Base-by-base conservation (phyloP, 495 filamentous ascomycete genomes). In the Ramalina peruviana region DNA sequence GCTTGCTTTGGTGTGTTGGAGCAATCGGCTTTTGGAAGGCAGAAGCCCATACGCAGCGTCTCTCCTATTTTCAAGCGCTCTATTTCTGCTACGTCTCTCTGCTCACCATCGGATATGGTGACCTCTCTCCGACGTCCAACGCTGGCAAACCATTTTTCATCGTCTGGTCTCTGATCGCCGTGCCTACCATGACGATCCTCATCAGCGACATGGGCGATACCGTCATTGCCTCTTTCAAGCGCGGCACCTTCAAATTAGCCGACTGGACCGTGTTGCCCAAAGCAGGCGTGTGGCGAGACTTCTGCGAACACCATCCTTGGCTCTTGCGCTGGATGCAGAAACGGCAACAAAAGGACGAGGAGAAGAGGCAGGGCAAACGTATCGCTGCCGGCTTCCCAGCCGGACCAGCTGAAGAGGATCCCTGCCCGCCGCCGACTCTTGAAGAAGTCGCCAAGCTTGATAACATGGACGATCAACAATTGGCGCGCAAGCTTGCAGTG, bases 61-160 rank as follows among this genome's bases (percentile, higher is more conserved):
- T 83, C 78, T 70, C 60, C 44, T 96, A 94, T 56, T 93, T 92
- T 51, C 68, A 83, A 15, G 69, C 77, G 0, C 65, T 95, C 19
- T 95, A 94, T 64, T 94, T 94, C 62, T 69, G 82, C 23, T 95
- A 88, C 61, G 78, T 80, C 38, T 80, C 82, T 5, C 73, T 94
- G 27, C 66, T 93, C 5, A 95, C 89, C 0, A 88, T 97, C 49
- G 89, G 90, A 1, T 97, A 95, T 60, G 89, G 89, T 0, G 88
- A 95, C 54, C 71, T 82, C 36, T 78, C 78, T 10, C 86, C 84
- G 0, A 64, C 73, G 13, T 83, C 80, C 6, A 89, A 88, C 58
- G 71, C 81, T 2, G 85, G 82, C 1, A 81, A 82, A 49, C 74
- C 86, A 0, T 90, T 95, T 59, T 95, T 94, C 64, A 83, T 97